Conservation (phyloP, 176 grass and related monocot species). For the Zizania latifolia region DNA sequence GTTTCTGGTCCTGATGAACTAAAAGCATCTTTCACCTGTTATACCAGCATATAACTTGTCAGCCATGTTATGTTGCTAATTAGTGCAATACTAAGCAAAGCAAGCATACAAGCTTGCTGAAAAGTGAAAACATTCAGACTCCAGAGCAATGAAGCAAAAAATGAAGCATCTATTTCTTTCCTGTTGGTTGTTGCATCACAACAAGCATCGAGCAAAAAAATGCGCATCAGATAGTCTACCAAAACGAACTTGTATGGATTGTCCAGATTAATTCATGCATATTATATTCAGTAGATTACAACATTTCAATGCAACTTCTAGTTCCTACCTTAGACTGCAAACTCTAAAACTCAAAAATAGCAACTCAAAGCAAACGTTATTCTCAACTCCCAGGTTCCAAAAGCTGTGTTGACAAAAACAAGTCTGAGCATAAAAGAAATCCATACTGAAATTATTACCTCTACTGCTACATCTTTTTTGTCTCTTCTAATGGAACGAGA, state of each 20-base stretch:
- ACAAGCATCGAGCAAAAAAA: neutral
- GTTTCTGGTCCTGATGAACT: conserved; percentile 70
- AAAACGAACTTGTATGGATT: neutral
- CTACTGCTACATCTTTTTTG: neutral
- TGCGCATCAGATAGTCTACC: neutral
- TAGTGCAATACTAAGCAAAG: neutral
- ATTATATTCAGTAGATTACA: neutral
- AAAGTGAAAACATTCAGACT: too few species aligned
- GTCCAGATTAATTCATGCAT: neutral
- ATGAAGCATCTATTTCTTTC: neutral
- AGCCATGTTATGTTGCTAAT: neutral
- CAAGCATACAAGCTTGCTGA: conserved; percentile 10
- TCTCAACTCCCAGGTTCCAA: neutral
- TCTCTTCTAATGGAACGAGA: neutral
- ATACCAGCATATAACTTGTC: conserved; percentile 4
- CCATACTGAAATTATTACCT: neutral
- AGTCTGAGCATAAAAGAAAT: neutral
- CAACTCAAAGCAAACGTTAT: neutral
- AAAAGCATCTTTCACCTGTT: conserved; percentile 77
- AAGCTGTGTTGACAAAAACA: neutral
- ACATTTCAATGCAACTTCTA: neutral
- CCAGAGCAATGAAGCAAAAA: neutral
- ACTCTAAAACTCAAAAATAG: neutral
- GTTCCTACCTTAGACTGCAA: neutral
- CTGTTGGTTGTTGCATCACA: neutral